Conservation (phyloP, 768 basidiomycete species). For the Hirschioporus abietinus region DNA sequence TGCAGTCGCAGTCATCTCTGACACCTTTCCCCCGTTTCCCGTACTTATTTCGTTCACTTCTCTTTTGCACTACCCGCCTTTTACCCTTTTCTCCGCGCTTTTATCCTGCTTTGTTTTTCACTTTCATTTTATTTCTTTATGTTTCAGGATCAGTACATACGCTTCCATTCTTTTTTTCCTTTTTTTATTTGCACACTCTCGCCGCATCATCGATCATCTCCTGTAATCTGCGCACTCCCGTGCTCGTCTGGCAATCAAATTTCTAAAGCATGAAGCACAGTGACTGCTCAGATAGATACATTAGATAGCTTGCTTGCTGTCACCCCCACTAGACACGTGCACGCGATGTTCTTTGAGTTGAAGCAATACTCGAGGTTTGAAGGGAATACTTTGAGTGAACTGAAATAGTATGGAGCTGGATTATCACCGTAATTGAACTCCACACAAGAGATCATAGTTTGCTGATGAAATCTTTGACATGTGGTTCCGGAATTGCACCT, state of each 20-base stretch:
- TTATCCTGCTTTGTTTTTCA: conserved; percentile 5
- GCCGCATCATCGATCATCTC: background rate
- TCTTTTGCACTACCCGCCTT: conserved; percentile 6
- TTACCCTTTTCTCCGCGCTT: conserved; percentile 4
- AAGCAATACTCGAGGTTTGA: background rate
- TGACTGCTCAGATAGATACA: background rate
- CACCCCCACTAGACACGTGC: too few relatives aligned
- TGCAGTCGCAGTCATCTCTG: background rate
- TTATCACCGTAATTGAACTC: background rate
- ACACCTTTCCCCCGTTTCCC: background rate
- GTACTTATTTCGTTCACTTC: conserved; percentile 2
- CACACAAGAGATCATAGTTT: conserved; percentile 22
- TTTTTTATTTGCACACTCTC: background rate
- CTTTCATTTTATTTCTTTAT: conserved; percentile 17
- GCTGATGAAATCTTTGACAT: conserved; percentile 41
- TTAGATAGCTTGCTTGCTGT: too few relatives aligned
- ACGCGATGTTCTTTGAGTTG: background rate
- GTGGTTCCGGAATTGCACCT: conserved; percentile 46
- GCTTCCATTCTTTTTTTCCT: background rate
- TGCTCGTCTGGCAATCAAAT: background rate
- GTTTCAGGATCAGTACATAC: conserved; percentile 2
- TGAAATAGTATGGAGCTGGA: too few relatives aligned
- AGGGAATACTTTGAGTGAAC: background rate
- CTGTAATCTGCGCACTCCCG: background rate
- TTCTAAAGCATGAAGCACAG: background rate